Base-by-base conservation (phyloP, 768 basidiomycete species). In the Ramaria rubella region DNA sequence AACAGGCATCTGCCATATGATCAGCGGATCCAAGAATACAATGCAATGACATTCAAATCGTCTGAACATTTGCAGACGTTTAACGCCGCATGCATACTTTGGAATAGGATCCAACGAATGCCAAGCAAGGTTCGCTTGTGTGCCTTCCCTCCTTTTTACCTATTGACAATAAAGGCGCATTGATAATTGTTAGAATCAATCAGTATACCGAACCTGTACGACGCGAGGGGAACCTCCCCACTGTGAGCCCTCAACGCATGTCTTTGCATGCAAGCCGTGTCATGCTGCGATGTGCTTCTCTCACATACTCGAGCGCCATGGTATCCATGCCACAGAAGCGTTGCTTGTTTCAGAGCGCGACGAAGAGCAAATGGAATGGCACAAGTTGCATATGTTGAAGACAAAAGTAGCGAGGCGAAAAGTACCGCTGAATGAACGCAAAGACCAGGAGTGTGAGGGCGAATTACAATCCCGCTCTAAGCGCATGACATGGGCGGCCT, bases 321-420 rank as follows among this genome's bases (percentile, higher is more conserved):
- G 73, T 24, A 65, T 68, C 29, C 74, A 75, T 64, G 68, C 75
- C 42, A 65, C 75, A 36, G 65, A 72, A 55, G 71, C 70, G 7
- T 40, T 78, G 4, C 49, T 68, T 9, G 43, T 55, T n/a, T 60
- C 44, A 15, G 45, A 23, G 4, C 57, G 55, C 5, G 64, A 68
- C 23, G 29, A 14, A 19, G 29, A 30, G 8, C 40, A 62, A 34
- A 29, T 19, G 2, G 24, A 23, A 11, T 78, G 73, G 76, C 76
- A 77, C n/a, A 34, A 15, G 21, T 19, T 19, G n/a, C 55, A 56
- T 33, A 12, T 4, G 4, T 19, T 14, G 15, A 23, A 29, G n/a
- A n/a, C n/a, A n/a, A 42, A 26, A 14, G 19, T 29, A 21, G 53
- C 17, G 44, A 48, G 48, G 43, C 55, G 43, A 7, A 34, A 36